A percentile compares a stretch with the other conserved stretches of the same genome.
phyloP scores from a whole-genome alignment of 179 eudicot species.

The Corrigiola litoralis region DNA sequence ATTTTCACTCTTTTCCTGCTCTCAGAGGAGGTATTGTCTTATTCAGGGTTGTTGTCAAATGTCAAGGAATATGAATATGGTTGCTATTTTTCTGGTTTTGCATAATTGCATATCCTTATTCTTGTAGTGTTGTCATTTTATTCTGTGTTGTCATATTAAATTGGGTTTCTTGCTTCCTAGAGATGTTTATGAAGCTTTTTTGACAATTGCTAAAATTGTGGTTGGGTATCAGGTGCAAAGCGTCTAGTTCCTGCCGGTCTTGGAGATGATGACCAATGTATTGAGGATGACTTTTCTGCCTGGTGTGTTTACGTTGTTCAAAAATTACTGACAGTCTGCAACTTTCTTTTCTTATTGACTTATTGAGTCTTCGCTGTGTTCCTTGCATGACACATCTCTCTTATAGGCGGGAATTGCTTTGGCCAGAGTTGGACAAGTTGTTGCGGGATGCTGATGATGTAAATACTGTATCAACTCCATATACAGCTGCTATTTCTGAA shows the following conservation, averaged over 20 bases:
- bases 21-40: too few relatives aligned
- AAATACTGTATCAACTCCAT: conserved; percentile 61
- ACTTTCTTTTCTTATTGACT: conserved; percentile 1
- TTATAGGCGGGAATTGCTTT: conserved; percentile 67
- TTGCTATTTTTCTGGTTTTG: too few relatives aligned
- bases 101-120: too few relatives aligned
- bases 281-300: conserved; percentile 87
- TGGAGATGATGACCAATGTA: conserved; percentile 89
- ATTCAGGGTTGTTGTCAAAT: too few relatives aligned
- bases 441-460: conserved; percentile 58
- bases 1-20: too few relatives aligned
- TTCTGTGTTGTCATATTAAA: neutral
- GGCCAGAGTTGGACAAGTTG: conserved; percentile 88
- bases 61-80: too few relatives aligned
- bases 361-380: neutral
- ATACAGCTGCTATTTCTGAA: conserved; percentile 75
- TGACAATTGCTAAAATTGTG: neutral
- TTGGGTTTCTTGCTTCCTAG: neutral
- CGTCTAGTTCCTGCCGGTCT: conserved; percentile 72
- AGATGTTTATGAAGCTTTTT: neutral
- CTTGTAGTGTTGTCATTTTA: neutral
- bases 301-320: conserved; percentile 38
- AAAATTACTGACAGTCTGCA: neutral
- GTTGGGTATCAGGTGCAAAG: conserved; percentile 55
- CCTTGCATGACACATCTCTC: neutral